phyloP scores from a whole-genome alignment of 495 filamentous ascomycete species.

The Aspergillus biplanus region DNA sequence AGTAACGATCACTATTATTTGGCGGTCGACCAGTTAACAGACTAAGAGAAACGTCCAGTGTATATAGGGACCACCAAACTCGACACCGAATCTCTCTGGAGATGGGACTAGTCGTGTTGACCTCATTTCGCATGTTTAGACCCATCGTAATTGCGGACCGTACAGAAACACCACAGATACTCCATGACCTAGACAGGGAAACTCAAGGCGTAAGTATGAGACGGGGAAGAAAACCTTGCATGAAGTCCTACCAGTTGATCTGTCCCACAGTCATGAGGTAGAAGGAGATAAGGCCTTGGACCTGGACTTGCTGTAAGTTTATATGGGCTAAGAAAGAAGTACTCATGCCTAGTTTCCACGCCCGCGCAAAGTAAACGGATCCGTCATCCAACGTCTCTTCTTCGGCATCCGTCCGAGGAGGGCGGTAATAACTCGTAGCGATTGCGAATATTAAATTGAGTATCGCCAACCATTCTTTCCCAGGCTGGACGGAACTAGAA shows the following conservation, averaged over 20 bases:
- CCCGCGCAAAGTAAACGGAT: conserved; percentile 61
- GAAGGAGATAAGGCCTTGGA: conserved; percentile 60
- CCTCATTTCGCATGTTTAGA: conserved; percentile 64
- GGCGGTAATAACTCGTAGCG: conserved; percentile 51
- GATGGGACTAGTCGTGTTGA: conserved; percentile 43
- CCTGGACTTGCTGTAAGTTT: conserved; percentile 61
- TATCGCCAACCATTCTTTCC: conserved; percentile 58
- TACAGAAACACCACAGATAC: conserved; percentile 58
- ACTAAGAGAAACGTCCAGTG: conserved; percentile 57
- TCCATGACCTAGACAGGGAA: conserved; percentile 45
- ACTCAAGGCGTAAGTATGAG: no score
- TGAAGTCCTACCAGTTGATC: conserved; percentile 51
- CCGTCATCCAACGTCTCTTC: not conserved
- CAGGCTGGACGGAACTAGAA: conserved; percentile 37
- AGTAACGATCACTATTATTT: conserved; percentile 54
- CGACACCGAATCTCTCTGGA: conserved; percentile 51
- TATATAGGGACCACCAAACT: conserved; percentile 60
- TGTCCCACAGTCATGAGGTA: conserved; percentile 64
- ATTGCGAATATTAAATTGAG: conserved; percentile 70
- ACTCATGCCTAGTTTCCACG: conserved; percentile 56
- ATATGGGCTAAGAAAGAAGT: conserved; percentile 53
- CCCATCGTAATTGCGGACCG: conserved; percentile 62
- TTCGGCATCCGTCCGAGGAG: conserved; percentile 26
- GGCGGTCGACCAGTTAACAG: conserved; percentile 65
- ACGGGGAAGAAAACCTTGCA: not conserved